Conservation (phyloP, 768 basidiomycete species). For the Tremella mesenterica region DNA sequence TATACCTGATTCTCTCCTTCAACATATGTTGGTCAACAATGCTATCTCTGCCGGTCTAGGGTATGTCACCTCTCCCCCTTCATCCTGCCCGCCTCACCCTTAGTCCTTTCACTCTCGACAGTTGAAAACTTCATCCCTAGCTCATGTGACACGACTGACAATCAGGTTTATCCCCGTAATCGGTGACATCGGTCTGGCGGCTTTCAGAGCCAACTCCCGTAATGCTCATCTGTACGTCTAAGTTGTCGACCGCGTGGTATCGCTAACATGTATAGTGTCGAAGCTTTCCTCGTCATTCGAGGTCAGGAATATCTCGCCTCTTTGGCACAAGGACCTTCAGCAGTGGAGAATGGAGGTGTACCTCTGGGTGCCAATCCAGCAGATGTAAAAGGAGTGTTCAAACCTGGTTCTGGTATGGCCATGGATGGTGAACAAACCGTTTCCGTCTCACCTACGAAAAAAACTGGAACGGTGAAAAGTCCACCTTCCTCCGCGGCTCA, state of each 20-base stretch:
- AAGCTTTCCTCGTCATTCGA: conserved; percentile 70
- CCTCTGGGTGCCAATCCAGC: neutral
- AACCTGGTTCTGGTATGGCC: conserved; percentile 1
- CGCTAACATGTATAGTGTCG: conserved; percentile 48
- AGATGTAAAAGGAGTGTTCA: neutral
- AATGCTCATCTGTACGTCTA: conserved; percentile 58
- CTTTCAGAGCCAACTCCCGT: conserved; percentile 78
- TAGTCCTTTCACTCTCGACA: neutral
- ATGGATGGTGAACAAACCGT: too few relatives aligned
- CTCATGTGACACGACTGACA: neutral
- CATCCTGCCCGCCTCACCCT: too few relatives aligned
- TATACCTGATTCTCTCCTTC: conserved; percentile 58
- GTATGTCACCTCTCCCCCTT: conserved; percentile 13
- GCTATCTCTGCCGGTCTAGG: conserved; percentile 60
- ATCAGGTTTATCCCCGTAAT: conserved; percentile 54
- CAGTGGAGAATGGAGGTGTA: conserved; percentile 4
- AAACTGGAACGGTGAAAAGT: too few relatives aligned
- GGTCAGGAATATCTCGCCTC: conserved; percentile 59
- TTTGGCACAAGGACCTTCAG: conserved; percentile 23
- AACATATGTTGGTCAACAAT: conserved; percentile 67
- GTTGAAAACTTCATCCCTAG: neutral
- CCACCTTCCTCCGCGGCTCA: too few relatives aligned
- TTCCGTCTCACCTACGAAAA: too few relatives aligned
- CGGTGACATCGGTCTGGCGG: conserved; percentile 67
- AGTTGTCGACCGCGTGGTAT: neutral